A percentile compares a stretch with the other conserved stretches of the same genome.
phyloP scores from a whole-genome alignment of 163 green algal species.

The Scenedesmus sp. region DNA sequence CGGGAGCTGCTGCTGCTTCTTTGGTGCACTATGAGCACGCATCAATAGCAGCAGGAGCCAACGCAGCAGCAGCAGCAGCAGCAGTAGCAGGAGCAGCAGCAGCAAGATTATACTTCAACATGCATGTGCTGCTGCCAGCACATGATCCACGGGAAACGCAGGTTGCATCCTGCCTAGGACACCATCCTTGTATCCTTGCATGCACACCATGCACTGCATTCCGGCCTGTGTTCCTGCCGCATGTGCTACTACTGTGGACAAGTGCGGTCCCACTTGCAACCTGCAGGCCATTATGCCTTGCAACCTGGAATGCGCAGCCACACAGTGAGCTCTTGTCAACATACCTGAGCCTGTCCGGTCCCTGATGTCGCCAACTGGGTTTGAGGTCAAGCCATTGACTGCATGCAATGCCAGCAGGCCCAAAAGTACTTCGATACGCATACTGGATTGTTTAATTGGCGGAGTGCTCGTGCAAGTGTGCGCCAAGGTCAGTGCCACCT shows the following conservation, averaged over 20 bases:
- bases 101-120: not conserved
- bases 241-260: not conserved
- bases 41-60: not conserved
- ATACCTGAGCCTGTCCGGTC: not conserved
- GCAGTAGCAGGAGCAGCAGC: not conserved
- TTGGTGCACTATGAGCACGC: not conserved
- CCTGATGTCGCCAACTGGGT: not conserved
- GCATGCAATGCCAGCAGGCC: not conserved
- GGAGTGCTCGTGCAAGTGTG: not conserved
- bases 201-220: not conserved
- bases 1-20: not conserved
- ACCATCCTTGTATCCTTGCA: slow-evolving; percentile 1
- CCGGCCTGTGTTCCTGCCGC: not conserved
- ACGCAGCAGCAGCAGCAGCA: not conserved
- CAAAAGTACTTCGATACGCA: not conserved
- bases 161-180: not conserved
- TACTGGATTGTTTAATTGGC: not conserved
- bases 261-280: not conserved
- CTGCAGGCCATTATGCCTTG: not conserved
- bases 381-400: not conserved
- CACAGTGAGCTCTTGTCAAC: not conserved
- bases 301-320: not conserved
- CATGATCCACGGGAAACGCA: not conserved
- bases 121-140: not conserved
- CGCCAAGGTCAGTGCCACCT: not conserved